Percentiles rank a stretch among this genome's conserved stretches.
Evolutionary conservation across 73 alveolate genomes (phyloP).

Genomic region (Paramecium sonneborni): DNA sequence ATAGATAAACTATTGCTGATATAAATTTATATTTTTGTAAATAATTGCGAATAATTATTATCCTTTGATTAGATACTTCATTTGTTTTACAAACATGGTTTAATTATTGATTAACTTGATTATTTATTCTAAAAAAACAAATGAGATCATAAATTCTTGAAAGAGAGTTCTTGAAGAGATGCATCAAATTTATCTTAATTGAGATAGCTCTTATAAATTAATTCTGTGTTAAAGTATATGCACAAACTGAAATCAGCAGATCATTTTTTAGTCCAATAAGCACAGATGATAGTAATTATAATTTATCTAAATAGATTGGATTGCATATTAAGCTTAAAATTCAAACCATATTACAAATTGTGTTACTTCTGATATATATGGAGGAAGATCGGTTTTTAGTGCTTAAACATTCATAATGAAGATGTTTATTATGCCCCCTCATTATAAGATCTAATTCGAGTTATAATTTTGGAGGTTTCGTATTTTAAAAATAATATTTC

Average conservation of each 20-base stretch:
- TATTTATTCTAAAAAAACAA: no score
- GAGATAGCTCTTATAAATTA: no score
- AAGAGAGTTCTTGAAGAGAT: no score
- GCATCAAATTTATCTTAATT: no score
- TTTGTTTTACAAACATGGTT: no score
- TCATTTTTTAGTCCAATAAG: background rate
- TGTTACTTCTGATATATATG: background rate
- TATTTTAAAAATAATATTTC: background rate
- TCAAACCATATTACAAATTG: background rate
- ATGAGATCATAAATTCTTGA: no score
- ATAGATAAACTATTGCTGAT: no score
- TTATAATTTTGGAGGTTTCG: background rate
- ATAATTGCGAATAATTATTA: no score
- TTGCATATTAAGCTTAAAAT: background rate
- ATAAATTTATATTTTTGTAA: no score
- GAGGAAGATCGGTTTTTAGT: background rate
- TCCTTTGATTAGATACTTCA: no score
- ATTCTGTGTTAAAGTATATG: no score
- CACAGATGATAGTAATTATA: background rate
- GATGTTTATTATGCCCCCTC: background rate
- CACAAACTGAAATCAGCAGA: background rate
- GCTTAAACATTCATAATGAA: background rate
- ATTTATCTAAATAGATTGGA: background rate
- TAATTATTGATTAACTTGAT: no score
- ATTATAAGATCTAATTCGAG: background rate